Base-by-base conservation (phyloP, 495 filamentous ascomycete species). In the Penicillium psychrofluorescens region DNA sequence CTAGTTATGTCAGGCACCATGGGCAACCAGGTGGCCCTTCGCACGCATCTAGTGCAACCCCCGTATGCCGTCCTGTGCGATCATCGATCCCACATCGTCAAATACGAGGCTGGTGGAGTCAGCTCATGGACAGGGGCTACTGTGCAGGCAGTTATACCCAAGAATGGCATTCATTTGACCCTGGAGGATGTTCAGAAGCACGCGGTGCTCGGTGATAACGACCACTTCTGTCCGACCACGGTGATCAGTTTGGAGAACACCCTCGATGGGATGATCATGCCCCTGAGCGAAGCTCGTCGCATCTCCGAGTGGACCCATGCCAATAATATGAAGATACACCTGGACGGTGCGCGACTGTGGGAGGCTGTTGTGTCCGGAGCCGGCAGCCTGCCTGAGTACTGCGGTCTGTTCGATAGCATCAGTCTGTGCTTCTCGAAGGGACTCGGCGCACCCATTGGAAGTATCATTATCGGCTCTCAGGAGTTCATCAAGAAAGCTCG, bases 1-100 rank as follows among this genome's bases (percentile, higher is more conserved):
- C 78, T 95, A 35, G 88, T 95, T 15, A 70, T 92, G 38, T 90
- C 84, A 0, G 91, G 91, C 4, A 95, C 91, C 12, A 94, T 95
- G 88, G 91, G 71, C 2, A 78, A 78, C 53, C 74, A 77, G 48
- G 56, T 78, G 5, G 59, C 68, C 6, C 61, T 76, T 32, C 68
- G 75, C 9, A 64, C 70, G 4, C 70, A 72, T 49, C 54, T 78
- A 8, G 40, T 48, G 13, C 64, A 71, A 41, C 75, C 75, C n/a
- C 75, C 75, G 2, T 68, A 77, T 49, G 56, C 67, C 11, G 59
- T 78, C 29, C 46, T 77, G 9, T 70, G 68, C 43, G 72, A 77
- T 46, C 49, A 66, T 32, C 59, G 71, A 37, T 63, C 70, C 15
- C 75, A 78, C 45, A 70, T 78, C 33, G 43, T 70, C 33, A 56